Evolutionary conservation across 2,329 filamentous ascomycete genomes (phyloP), one percentile per base, ranked within the genome.

Genomic region (Elsinoe necatrix): DNA sequence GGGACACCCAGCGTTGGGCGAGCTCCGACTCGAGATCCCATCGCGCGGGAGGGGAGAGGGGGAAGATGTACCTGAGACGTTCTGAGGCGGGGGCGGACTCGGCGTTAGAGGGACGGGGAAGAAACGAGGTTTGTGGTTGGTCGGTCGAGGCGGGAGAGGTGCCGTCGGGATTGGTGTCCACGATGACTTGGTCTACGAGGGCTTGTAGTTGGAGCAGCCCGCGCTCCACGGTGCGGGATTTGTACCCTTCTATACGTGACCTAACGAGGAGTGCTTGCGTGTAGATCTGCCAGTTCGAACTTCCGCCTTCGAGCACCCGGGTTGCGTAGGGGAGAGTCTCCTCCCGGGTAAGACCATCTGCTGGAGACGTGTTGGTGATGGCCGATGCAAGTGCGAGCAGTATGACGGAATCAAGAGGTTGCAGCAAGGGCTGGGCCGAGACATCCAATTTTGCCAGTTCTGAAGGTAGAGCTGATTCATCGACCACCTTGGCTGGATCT

Each of bases 261-360:
- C 93, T 81, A 1, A 97, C 87, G 0, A 98, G 77, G 7, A 98
- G 76, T 0, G 90, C 93, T 67, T 97, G 91, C 0, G 93, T 96
- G 68, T 97, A 97, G 31, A 96, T 85, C 69, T 97, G 93, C 93
- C 93, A 98, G 70, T 97, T 98, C 0, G 89, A 92, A 45, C 87
- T 87, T 63, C 92, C 91, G 59, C 93, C 90, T 7, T 87, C 81
- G 1, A 98, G 78, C 0, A 97, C 93, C 39, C 93, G 83, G 1
- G 85, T 86, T 0, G 93, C 93, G 67, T 92, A 98, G 0, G 93
- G 93, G 0, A 95, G 72, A 3, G 95, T 92, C 68, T 97, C 89
- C 71, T 97, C 91, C n/a, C 90, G 80, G 0, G 91, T 97, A 0
- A 98, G 76, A 0, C 87, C 85, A 67, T 97, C 86, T 0, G 83